Evolutionary conservation across 2,329 filamentous ascomycete genomes (phyloP).

Genomic region (Microcera coccophila): DNA sequence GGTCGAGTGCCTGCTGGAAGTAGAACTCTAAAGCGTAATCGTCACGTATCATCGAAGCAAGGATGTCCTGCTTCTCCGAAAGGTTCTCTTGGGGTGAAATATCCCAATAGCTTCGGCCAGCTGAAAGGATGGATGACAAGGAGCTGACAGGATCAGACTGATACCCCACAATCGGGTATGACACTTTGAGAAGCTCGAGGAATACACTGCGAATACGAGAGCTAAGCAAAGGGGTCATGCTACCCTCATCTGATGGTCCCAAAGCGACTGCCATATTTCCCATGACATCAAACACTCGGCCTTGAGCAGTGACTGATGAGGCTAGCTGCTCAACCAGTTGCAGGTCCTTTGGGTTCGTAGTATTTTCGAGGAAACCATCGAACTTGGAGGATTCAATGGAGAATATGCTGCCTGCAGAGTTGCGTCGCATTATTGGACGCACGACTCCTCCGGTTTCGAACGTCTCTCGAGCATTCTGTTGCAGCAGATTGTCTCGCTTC

Average conservation of each 20-base stretch:
- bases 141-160: conserved; percentile 66
- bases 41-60: conserved; percentile 34
- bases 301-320: conserved; percentile 44
- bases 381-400: conserved; percentile 59
- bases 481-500: conserved; percentile 53
- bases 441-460: conserved; percentile 48
- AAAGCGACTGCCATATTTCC: conserved; percentile 47
- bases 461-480: conserved; percentile 55
- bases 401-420: conserved; percentile 59
- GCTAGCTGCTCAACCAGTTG: conserved; percentile 51
- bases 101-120: conserved; percentile 52
- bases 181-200: conserved; percentile 66
- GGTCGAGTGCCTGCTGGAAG: conserved; percentile 65
- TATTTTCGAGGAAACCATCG: conserved; percentile 53
- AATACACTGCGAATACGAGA: conserved; percentile 62
- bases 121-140: conserved; percentile 60
- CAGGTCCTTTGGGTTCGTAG: conserved; percentile 48
- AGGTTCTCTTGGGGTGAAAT: conserved; percentile 38
- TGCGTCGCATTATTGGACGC: conserved; percentile 45
- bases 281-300: conserved; percentile 52
- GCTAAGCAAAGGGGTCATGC: conserved; percentile 53
- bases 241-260: conserved; percentile 43
- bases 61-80: conserved; percentile 31
- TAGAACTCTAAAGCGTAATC: conserved; percentile 51
- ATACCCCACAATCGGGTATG: conserved; percentile 66